Evolutionary conservation across 768 basidiomycete species (phyloP).

Genomic region (Tylopilus rubrobrunneus): DNA sequence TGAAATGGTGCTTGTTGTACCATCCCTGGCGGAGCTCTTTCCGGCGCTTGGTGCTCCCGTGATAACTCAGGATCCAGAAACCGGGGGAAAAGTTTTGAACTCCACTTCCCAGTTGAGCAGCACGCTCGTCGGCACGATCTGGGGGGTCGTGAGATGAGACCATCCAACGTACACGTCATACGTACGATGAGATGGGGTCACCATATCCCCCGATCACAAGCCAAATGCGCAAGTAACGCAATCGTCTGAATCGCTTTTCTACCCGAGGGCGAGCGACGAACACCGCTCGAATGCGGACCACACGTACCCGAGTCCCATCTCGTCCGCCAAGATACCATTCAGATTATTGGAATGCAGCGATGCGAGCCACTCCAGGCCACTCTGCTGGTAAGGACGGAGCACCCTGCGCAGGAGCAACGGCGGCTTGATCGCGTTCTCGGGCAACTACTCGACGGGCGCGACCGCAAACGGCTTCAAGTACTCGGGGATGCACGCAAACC

Average conservation of each 20-base stretch:
- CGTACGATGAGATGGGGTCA: constrained; percentile 85
- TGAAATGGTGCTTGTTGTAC: constrained; percentile 86
- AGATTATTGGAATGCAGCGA: constrained; percentile 76
- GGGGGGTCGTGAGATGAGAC: constrained; percentile 3
- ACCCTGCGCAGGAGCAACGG: constrained; percentile 80
- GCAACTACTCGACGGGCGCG: constrained; percentile 65
- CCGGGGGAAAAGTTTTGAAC: constrained; percentile 94
- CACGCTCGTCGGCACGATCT: constrained; percentile 91
- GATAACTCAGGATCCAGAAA: constrained; percentile 83
- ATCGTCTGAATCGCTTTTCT: constrained; percentile 98
- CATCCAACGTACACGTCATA: not conserved
- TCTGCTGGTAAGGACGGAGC: constrained; percentile 89
- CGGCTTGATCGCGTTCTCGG: constrained; percentile 52
- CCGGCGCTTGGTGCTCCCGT: constrained; percentile 84
- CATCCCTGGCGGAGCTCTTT: constrained; percentile 89
- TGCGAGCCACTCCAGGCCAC: constrained; percentile 92
- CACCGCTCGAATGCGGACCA: not conserved
- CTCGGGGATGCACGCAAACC: constrained; percentile 39
- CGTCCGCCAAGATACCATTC: constrained; percentile 86
- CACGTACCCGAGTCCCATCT: constrained; percentile 90
- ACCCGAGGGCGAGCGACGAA: not conserved
- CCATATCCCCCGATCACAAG: constrained; percentile 87
- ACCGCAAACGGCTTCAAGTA: constrained; percentile 71
- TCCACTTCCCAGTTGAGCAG: constrained; percentile 97
- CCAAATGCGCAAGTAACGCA: constrained; percentile 86